Evolutionary conservation across 2,329 filamentous ascomycete genomes (phyloP).

Genomic region (Chaetothyriales sp.): DNA sequence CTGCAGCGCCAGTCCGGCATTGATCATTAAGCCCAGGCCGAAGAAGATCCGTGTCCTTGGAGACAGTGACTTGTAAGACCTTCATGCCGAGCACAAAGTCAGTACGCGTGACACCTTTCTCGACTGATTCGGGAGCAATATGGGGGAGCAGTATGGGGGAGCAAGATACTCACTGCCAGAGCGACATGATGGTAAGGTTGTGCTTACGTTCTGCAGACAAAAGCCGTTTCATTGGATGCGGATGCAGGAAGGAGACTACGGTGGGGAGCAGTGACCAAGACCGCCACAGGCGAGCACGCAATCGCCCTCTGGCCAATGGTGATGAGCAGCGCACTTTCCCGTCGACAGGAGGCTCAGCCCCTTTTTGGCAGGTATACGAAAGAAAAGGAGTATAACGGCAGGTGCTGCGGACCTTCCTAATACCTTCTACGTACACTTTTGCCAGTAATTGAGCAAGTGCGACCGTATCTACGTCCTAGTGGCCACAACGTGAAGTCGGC

Average conservation of each 20-base stretch:
- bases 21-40: slow-evolving; percentile 14
- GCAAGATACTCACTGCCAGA: slow-evolving; percentile 11
- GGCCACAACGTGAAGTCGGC: background rate
- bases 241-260: background rate
- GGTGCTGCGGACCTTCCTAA: background rate
- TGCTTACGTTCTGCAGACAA: background rate
- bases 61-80: slow-evolving; percentile 14
- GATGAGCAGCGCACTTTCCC: background rate
- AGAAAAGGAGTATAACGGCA: background rate
- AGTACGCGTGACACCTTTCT: background rate
- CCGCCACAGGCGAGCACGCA: background rate
- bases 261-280: background rate
- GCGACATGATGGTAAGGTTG: slow-evolving; percentile 7
- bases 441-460: background rate
- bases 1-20: slow-evolving; percentile 13
- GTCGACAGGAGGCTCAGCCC: background rate
- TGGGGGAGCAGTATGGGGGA: background rate
- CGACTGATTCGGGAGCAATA: background rate
- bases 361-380: background rate
- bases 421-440: background rate
- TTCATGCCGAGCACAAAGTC: background rate
- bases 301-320: background rate
- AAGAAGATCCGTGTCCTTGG: slow-evolving; percentile 15
- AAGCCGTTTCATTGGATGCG: background rate
- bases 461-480: background rate